phyloP scores from a whole-genome alignment of 441 rosid species.

The Pelargonium myrrhifolium region DNA sequence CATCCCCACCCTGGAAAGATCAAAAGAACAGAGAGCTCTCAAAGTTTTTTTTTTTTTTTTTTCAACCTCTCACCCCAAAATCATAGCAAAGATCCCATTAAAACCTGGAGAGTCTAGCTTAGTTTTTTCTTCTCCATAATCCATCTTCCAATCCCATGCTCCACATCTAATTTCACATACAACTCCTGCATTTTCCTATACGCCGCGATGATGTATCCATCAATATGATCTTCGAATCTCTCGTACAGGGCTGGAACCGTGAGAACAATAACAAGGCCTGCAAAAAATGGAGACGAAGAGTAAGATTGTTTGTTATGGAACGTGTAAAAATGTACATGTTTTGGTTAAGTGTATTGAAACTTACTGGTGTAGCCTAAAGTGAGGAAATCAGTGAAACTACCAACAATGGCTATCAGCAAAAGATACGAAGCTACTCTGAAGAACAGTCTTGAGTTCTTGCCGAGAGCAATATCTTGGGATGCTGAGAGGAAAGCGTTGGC shows the following conservation, averaged over 20 bases:
- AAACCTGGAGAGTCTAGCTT: conserved; percentile 25
- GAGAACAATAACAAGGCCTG: conserved; percentile 63
- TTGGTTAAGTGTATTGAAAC: conserved; percentile 14
- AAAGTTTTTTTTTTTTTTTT: too few species aligned
- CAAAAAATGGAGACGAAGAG: conserved; percentile 2
- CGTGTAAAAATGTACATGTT: background rate
- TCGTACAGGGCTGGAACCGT: conserved; percentile 76
- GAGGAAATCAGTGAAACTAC: conserved; percentile 63
- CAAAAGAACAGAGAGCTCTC: background rate
- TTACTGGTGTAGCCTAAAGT: conserved; percentile 67
- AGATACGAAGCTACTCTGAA: conserved; percentile 50
- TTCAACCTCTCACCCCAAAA: too few species aligned
- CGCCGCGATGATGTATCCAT: conserved; percentile 28
- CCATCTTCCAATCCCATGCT: conserved; percentile 37
- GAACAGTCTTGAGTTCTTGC: conserved; percentile 57
- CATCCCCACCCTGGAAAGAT: background rate
- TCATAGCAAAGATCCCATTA: too few species aligned
- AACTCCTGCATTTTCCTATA: conserved; percentile 32
- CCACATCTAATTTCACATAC: conserved; percentile 37
- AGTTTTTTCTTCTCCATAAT: conserved; percentile 51
- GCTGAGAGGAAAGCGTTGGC: conserved; percentile 50
- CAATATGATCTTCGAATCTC: conserved; percentile 48
- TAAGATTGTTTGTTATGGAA: too few species aligned
- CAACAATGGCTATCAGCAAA: conserved; percentile 50
- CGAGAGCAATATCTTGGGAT: conserved; percentile 67